Base-by-base conservation (phyloP, 2,329 filamentous ascomycete genomes). In the Aspergillus sp. region DNA sequence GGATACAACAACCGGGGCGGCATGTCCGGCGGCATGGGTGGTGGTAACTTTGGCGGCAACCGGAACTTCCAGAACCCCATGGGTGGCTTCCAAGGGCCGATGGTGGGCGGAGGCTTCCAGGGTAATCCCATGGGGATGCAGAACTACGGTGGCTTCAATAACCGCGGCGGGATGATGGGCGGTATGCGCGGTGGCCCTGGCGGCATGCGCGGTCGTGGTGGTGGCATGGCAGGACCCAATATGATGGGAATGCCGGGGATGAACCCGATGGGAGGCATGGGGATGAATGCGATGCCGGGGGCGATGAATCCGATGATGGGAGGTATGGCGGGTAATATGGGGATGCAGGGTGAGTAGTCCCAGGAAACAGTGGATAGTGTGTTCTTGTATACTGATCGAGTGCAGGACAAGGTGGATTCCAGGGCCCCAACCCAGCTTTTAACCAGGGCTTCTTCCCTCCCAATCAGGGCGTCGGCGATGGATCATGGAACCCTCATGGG, bases 401-500 rank as follows among this genome's bases (percentile, higher is more conserved):
- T 63, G 60, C 64, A 76, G 69, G 67, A 62, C 67, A 83, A 77
- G 80, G 77, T 50, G 87, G 85, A 47, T 92, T 92, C 75, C 86
- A 87, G 78, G 86, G 83, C 62, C 87, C 89, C 79, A 86, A 86
- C 70, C 83, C 84, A 57, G 86, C 88, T 70, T 94, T 92, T 78
- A 91, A 89, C 71, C 86, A 88, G 39, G 86, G 83, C 60, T 92
- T 92, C 79, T 94, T 92, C 74, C 80, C 82, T 51, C 81, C 81
- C 58, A 79, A 79, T 54, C 77, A 78, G 60, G 78, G 73, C 43
- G 76, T 77, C 32, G 79, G 79, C 47, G 82, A 87, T 60, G 88
- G 88, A 58, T 87, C 87, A 76, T 91, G 90, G 82, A 94, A 94
- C 70, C 91, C 91, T 5, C 91, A 94, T 67, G 90, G 90, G 30